Base-by-base conservation (phyloP, 208 protist genomes). In the Trypanosoma rangeli region DNA sequence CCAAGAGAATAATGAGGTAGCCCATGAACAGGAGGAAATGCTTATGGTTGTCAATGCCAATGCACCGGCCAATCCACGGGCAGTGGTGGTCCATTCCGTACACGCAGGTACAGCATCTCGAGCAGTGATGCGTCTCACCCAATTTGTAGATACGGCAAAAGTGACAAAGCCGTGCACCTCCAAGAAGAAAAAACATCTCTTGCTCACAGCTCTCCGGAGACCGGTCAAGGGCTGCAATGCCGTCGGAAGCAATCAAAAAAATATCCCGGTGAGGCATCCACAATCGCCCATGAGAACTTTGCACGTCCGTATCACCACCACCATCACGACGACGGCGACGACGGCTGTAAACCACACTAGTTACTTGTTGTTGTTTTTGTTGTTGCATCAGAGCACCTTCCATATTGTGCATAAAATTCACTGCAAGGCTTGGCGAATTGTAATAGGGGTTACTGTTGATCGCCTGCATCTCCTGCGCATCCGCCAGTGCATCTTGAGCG, bases 101-200 rank as follows among this genome's bases (percentile, higher is more conserved):
- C 39, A 96, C 80, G 63, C 94, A 98, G 24, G 57, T 78, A 37
- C 72, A 53, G 69, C 94, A 98, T 15, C 58, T 56, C 3, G 44
- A 67, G 78, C 94, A 98, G 80, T 97, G 94, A 20, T 91, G 85
- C 28, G 83, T 91, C 37, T 89, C 79, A 18, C 81, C 58, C 55
- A 92, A 66, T 77, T 88, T 83, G 73, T 93, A 94, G 33, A 88
- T 73, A 18, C 56, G 64, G 73, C 89, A 93, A 67, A 84, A 80
- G 15, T 64, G 78, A 73, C 89, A 94, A 63, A 57, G 79, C 54
- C 70, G 64, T 5, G 74, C 76, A 20, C 81, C 78, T 16, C 67
- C 71, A 9, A 94, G 72, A 2, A 94, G 71, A 50, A 87, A 77
- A 31, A 53, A 29, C 75, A 94, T 82, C 73, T 92, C 78, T 59